A percentile compares a stretch with the other conserved stretches of the same genome.
Evolutionary conservation across 345 rosid species (phyloP).

Genomic region (Camelina hispida): DNA sequence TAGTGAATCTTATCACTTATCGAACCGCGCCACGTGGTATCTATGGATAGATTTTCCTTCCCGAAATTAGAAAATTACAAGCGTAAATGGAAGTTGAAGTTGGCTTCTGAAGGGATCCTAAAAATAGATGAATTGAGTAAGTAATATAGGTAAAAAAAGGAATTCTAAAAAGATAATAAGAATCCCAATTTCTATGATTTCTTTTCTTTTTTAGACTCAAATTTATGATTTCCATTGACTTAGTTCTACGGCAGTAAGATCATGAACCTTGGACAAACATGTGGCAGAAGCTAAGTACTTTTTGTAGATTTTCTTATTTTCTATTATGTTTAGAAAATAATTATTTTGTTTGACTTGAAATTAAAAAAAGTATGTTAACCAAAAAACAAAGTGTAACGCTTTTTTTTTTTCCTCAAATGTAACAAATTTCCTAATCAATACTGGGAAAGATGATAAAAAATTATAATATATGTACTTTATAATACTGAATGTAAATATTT

Average conservation of each 20-base stretch:
- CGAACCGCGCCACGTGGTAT: conserved; percentile 5
- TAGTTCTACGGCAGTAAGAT: background rate
- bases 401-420: background rate
- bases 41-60: background rate
- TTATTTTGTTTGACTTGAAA: conserved; percentile 1
- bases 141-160: background rate
- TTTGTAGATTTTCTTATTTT: background rate
- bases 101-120: background rate
- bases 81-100: background rate
- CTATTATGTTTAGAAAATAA: background rate
- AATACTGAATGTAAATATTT: background rate
- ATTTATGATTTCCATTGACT: background rate
- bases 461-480: background rate
- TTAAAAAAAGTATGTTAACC: background rate
- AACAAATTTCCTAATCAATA: background rate
- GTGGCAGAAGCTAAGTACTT: background rate
- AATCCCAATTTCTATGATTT: background rate
- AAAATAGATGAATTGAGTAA: conserved; percentile 12
- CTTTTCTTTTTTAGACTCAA: background rate
- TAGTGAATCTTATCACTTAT: conserved; percentile 17
- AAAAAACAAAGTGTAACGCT: background rate
- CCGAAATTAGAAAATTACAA: background rate
- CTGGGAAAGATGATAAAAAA: background rate
- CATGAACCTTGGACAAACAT: background rate
- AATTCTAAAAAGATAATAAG: background rate